Conservation (phyloP, 805 yeast genomes). For the Wickerhamiella allomyrinae region DNA sequence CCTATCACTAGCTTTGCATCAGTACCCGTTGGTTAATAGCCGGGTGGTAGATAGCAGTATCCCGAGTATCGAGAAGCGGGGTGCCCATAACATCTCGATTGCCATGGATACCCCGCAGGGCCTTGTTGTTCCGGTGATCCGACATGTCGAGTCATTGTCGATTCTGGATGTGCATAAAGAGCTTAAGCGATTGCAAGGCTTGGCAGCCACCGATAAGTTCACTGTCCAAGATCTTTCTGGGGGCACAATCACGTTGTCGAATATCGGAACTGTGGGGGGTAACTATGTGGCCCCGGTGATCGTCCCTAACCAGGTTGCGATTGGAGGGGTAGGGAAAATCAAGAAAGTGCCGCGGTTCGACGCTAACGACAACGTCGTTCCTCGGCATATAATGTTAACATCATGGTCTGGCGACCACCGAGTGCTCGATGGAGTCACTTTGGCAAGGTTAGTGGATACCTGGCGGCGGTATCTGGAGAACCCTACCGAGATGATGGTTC, state of each 20-base stretch:
- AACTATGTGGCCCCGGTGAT: constrained; percentile 25
- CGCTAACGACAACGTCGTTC: constrained; percentile 15
- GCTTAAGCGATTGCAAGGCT: constrained; percentile 19
- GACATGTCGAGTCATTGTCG: constrained; percentile 17
- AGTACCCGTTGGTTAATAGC: constrained; percentile 22
- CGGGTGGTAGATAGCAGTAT: constrained; percentile 13
- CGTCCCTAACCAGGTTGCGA: constrained; percentile 23
- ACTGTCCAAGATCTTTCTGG: constrained; percentile 20
- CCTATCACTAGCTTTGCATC: constrained; percentile 19
- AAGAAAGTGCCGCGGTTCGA: constrained; percentile 20
- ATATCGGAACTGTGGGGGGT: constrained; percentile 25
- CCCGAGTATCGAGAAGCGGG: constrained; percentile 18
- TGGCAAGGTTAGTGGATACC: constrained; percentile 20
- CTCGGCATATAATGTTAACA: constrained; percentile 19
- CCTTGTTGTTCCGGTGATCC: constrained; percentile 24
- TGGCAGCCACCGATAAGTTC: constrained; percentile 19
- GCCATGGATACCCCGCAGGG: constrained; percentile 26
- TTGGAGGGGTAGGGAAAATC: constrained; percentile 23
- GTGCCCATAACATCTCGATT: constrained; percentile 22
- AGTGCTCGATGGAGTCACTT: constrained; percentile 24
- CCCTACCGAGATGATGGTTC: constrained; percentile 7
- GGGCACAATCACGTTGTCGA: constrained; percentile 24
- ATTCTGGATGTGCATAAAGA: constrained; percentile 22
- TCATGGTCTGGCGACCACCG: constrained; percentile 27
- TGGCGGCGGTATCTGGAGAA: constrained; percentile 15